A percentile compares a stretch with the other conserved stretches of the same genome.
Conservation (phyloP, 1,139 yeast genomes). For the Yamadazyma triangularis region DNA sequence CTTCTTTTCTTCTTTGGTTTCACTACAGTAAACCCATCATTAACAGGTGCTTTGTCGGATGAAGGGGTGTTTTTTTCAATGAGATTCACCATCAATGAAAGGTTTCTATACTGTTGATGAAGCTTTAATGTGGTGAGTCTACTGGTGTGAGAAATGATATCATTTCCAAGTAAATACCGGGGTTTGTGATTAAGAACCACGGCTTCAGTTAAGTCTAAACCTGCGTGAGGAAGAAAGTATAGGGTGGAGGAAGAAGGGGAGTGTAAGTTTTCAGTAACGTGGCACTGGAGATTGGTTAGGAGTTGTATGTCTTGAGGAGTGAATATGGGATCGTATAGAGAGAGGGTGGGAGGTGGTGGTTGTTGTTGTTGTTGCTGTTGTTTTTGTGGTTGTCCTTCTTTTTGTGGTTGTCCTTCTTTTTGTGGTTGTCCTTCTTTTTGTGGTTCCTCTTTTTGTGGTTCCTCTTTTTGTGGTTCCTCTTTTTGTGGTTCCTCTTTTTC, state of each 20-base stretch:
- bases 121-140: constrained; percentile 40
- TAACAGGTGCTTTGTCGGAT: constrained; percentile 1
- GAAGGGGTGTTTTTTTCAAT: constrained; percentile 8
- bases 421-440: constrained; percentile 1
- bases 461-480: too few species aligned
- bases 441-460: too few species aligned
- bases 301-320: constrained; percentile 35
- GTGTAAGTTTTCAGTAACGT: background rate
- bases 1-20: constrained; percentile 23
- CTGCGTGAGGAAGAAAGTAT: constrained; percentile 74
- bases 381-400: background rate
- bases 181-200: constrained; percentile 34
- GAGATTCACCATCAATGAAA: constrained; percentile 38
- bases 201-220: constrained; percentile 50
- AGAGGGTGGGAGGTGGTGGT: constrained; percentile 6
- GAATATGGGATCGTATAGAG: constrained; percentile 66
- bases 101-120: constrained; percentile 32
- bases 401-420: background rate
- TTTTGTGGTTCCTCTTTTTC: too few species aligned
- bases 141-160: constrained; percentile 49
- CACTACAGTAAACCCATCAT: constrained; percentile 28
- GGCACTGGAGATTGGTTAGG: constrained; percentile 15
- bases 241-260: constrained; percentile 17
- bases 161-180: constrained; percentile 40
- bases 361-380: background rate